Base-by-base conservation (phyloP, 371 early-diverging fungal genomes). In the Apophysomyces trapeziformis region DNA sequence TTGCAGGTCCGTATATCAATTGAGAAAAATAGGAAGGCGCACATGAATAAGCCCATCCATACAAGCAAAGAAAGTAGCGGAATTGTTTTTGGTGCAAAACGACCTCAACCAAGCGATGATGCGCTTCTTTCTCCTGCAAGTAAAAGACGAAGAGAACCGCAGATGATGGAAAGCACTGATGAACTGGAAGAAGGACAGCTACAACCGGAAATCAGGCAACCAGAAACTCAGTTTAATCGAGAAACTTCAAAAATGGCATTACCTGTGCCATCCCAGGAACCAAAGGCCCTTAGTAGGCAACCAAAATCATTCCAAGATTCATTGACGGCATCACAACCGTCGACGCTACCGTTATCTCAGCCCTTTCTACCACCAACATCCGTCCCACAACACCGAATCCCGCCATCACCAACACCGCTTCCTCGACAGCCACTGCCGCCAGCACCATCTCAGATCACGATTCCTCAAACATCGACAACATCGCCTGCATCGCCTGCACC, bases 1-100 rank as follows among this genome's bases (percentile, higher is more conserved):
- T 44, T 73, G 6, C 66, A 67, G 47, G 73, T 76, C 4, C 63
- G 63, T 6, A 37, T 76, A 13, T 76, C 76, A 7, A 63, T 73
- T 12, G 54, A 57, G 12, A 63, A 68, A 14, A 75, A 75, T 39
- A 39, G 67, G 43, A 60, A 45, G 50, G 58, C 62, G 12, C 43
- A 14, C 4, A 45, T 26, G 21, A 50, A 50, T n/a, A 65, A 9
- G 26, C 50, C 60, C 21, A 41, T 26, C 12, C 1, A 13, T 0
- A 5, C 47, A 3, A 13, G 14, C 38, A 21, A 6, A 7, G 18
- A 46, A 37, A 32, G 46, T n/a, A 9, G 21, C 21, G 21, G 54
- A 4, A 21, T 21, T 50, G 54, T 50, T 6, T 21, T 6, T 16
- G 21, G 21, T 18, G 57, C 35, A 56, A 63, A 59, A 38, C 35